phyloP scores from a whole-genome alignment of 23 red algal genomes.

The Gracilaria caudata region DNA sequence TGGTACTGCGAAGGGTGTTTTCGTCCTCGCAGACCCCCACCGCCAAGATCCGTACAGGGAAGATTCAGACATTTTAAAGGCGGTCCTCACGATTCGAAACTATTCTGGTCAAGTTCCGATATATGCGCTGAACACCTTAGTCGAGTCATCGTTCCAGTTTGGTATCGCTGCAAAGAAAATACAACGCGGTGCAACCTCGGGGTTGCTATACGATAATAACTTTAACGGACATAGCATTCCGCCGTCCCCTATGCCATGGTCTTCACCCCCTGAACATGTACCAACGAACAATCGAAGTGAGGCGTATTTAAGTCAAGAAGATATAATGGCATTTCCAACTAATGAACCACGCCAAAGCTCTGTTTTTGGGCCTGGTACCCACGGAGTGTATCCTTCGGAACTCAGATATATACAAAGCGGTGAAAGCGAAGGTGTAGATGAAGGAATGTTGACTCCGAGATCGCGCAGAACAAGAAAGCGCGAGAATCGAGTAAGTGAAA shows the following conservation, averaged over 20 bases:
- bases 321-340: background rate
- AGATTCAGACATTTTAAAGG: conserved; percentile 82
- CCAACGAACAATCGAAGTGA: background rate
- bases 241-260: conserved; percentile 16
- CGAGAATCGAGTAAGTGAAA: conserved; percentile 42
- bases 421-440: background rate
- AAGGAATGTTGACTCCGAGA: conserved; percentile 4
- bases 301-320: conserved; percentile 4
- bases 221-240: conserved; percentile 5
- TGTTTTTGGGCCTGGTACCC: background rate
- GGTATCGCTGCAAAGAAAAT: conserved; percentile 73
- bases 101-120: conserved; percentile 74
- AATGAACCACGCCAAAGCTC: background rate
- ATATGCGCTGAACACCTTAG: conserved; percentile 73
- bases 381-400: background rate
- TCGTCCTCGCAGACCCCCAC: conserved; percentile 72
- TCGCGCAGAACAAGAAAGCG: conserved; percentile 29
- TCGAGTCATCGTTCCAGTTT: conserved; percentile 81
- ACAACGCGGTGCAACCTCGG: background rate
- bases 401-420: background rate
- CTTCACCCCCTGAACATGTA: background rate
- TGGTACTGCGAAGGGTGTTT: conserved; percentile 64
- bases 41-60: conserved; percentile 62
- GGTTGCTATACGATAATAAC: background rate
- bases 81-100: conserved; percentile 74